A percentile compares a stretch with the other conserved stretches of the same genome.
These are phyloP conservation scores for Cystofilobasidium ferigula DNA, from an alignment of 768 basidiomycete genomes.

Conservation along the genomic window DNA sequence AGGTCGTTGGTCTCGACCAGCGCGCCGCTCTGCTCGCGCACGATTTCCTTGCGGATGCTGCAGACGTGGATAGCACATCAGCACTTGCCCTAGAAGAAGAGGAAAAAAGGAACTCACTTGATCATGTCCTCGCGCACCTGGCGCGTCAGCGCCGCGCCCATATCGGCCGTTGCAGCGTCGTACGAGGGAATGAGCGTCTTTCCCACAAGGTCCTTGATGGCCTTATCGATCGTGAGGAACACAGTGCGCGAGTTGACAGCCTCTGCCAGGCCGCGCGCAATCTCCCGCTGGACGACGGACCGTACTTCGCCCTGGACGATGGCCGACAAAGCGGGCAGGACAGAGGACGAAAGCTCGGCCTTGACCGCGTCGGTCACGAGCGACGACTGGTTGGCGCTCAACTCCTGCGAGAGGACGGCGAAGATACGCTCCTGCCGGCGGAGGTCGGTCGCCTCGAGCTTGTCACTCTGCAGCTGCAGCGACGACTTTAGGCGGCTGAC, in stretches of 20 bases:
- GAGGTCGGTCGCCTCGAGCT: slow-evolving; percentile 17
- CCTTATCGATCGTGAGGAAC: slow-evolving; percentile 8
- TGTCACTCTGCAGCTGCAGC: slow-evolving; percentile 17
- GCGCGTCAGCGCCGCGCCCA: slow-evolving; percentile 3
- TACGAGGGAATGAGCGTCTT: slow-evolving; percentile 22
- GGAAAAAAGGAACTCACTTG: not conserved
- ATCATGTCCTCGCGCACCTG: slow-evolving; percentile 22
- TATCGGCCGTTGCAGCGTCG: slow-evolving; percentile 1
- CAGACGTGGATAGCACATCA: not conserved
- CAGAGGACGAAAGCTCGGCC: slow-evolving; percentile 8
- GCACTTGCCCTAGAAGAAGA: not conserved
- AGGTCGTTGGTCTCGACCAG: slow-evolving; percentile 18
- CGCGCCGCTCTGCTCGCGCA: slow-evolving; percentile 16
- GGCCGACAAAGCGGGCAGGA: slow-evolving; percentile 10
- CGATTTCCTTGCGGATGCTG: slow-evolving; percentile 25
- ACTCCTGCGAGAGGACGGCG: slow-evolving; percentile 12
- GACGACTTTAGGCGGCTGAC: not conserved
- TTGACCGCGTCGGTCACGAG: slow-evolving; percentile 5
- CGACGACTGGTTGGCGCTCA: slow-evolving; percentile 12
- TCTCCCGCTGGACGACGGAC: slow-evolving; percentile 12
- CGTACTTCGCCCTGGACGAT: slow-evolving; percentile 10
- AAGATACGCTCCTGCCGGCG: slow-evolving; percentile 19
- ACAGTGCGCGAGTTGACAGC: slow-evolving; percentile 5
- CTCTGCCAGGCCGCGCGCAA: slow-evolving; percentile 10
- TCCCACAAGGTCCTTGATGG: slow-evolving; percentile 21